Conservation (phyloP, 768 basidiomycete species). For the Lactifluus pinguis region DNA sequence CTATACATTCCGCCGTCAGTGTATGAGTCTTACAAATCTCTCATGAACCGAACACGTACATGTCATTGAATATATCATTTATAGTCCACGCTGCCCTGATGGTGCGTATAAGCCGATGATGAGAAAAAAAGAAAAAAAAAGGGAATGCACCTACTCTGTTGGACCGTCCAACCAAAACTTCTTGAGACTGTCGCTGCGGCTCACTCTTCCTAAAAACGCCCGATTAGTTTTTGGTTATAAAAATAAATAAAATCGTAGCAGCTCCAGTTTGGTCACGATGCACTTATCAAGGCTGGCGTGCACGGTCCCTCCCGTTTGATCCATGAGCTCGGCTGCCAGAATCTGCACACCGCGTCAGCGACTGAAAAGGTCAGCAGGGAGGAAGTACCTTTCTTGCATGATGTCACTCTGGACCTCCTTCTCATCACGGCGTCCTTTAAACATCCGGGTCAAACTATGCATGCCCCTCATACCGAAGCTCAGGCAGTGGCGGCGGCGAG, state of each 20-base stretch:
- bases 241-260: slow-evolving; percentile 17
- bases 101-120: background rate
- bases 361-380: no score
- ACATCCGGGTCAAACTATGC: no score
- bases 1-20: slow-evolving; percentile 24
- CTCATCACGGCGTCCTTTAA: no score
- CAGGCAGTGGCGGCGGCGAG: no score
- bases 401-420: no score
- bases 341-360: slow-evolving; percentile 57
- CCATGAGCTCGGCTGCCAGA: slow-evolving; percentile 84
- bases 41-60: slow-evolving; percentile 45
- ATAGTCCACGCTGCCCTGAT: slow-evolving; percentile 61
- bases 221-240: background rate
- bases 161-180: slow-evolving; percentile 78
- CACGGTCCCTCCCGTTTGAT: slow-evolving; percentile 66
- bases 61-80: slow-evolving; percentile 76
- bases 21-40: slow-evolving; percentile 20
- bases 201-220: slow-evolving; percentile 46
- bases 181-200: slow-evolving; percentile 47
- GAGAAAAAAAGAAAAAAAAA: background rate
- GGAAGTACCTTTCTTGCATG: no score
- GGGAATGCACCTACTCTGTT: slow-evolving; percentile 45
- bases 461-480: no score
- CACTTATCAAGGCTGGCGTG: slow-evolving; percentile 49
- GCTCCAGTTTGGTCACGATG: background rate